Conservation (phyloP, 1,139 yeast genomes). For the Sugiyamaella novakii region DNA sequence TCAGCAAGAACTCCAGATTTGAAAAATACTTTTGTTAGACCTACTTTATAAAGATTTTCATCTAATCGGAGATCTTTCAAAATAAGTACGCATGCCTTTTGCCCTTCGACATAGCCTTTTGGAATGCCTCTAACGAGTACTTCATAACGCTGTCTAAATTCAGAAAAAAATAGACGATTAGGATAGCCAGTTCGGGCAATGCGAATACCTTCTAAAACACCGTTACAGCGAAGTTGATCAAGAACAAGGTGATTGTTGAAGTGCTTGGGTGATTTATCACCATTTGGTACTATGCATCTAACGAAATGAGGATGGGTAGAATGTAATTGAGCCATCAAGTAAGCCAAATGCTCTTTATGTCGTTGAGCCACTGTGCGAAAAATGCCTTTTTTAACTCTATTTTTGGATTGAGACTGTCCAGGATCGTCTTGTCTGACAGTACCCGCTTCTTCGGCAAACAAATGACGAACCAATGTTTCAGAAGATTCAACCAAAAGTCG, state of each 20-base stretch:
- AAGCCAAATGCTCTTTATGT: slow-evolving; percentile 72
- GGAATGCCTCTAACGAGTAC: slow-evolving; percentile 55
- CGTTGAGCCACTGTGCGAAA: slow-evolving; percentile 81
- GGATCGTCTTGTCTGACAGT: slow-evolving; percentile 23
- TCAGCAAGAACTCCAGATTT: slow-evolving; percentile 96
- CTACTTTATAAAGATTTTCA: slow-evolving; percentile 69
- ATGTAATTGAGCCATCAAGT: slow-evolving; percentile 71
- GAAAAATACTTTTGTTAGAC: slow-evolving; percentile 87
- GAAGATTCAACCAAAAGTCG: slow-evolving; percentile 58
- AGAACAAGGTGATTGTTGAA: slow-evolving; percentile 79
- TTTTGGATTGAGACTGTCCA: slow-evolving; percentile 22
- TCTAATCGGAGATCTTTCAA: slow-evolving; percentile 64
- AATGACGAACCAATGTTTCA: slow-evolving; percentile 52
- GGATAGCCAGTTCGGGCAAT: slow-evolving; percentile 98
- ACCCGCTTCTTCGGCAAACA: slow-evolving; percentile 47
- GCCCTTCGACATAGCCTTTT: slow-evolving; percentile 48
- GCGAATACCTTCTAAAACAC: slow-evolving; percentile 96
- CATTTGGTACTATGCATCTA: slow-evolving; percentile 91
- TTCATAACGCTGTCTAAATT: slow-evolving; percentile 73
- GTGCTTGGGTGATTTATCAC: slow-evolving; percentile 64
- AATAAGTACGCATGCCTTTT: slow-evolving; percentile 67
- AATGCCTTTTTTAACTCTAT: slow-evolving; percentile 45
- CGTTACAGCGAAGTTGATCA: slow-evolving; percentile 92
- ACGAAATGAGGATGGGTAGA: slow-evolving; percentile 95
- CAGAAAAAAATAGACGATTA: slow-evolving; percentile 80